Conservation (phyloP, 768 basidiomycete genomes). For the Terana coerulea region DNA sequence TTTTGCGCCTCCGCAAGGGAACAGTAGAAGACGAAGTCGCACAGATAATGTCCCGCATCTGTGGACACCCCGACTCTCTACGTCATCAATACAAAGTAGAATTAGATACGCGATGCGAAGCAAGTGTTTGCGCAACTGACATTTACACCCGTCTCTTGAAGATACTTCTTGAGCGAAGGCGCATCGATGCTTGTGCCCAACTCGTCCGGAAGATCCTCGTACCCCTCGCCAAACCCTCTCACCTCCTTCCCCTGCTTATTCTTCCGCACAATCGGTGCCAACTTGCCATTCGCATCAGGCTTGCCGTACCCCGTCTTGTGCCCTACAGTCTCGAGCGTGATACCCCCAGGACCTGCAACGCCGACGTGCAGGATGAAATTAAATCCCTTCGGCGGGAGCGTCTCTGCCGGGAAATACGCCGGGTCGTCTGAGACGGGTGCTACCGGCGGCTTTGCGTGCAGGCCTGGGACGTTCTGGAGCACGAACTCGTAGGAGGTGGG, state of each 20-base stretch:
- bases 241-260: neutral
- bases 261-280: constrained; percentile 38
- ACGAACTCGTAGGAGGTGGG: constrained; percentile 59
- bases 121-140: too few relatives aligned
- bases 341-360: constrained; percentile 57
- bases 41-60: constrained; percentile 75
- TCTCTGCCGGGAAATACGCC: constrained; percentile 36
- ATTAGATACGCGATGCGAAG: too few relatives aligned
- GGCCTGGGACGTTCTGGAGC: constrained; percentile 38
- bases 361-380: constrained; percentile 73
- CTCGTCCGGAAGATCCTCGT: constrained; percentile 49
- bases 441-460: constrained; percentile 45
- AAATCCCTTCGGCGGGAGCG: constrained; percentile 45
- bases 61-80: constrained; percentile 65
- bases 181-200: constrained; percentile 53
- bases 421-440: constrained; percentile 37
- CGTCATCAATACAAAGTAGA: neutral
- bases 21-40: constrained; percentile 74
- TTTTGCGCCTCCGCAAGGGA: constrained; percentile 67
- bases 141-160: constrained; percentile 45
- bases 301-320: constrained; percentile 69
- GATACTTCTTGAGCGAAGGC: constrained; percentile 46
- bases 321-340: constrained; percentile 60
- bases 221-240: constrained; percentile 33
- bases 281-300: constrained; percentile 58